Percentiles rank a stretch among this genome's conserved stretches.
Evolutionary conservation across 306 rosid species (phyloP).

Genomic region (Vachellia collinsii): DNA sequence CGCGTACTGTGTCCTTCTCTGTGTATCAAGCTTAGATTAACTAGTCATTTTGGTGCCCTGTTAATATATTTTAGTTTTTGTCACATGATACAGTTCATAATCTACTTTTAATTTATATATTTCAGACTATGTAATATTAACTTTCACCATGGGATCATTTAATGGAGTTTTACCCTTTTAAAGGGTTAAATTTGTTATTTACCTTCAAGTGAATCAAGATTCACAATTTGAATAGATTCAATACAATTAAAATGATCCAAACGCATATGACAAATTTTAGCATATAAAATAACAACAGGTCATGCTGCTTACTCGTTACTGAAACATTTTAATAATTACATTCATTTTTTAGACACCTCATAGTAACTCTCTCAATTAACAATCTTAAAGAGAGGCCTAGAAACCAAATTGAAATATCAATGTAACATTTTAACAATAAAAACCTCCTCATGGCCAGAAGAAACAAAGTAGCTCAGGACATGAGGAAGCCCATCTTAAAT

Average conservation of each 20-base stretch:
- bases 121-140: neutral
- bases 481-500: neutral
- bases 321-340: too few relatives aligned
- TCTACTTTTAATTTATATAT: neutral
- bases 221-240: neutral
- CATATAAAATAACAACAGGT: too few relatives aligned
- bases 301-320: too few relatives aligned
- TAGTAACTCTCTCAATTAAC: too few relatives aligned
- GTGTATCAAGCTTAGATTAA: neutral
- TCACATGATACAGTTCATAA: neutral
- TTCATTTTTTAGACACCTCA: too few relatives aligned
- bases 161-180: neutral
- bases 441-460: neutral
- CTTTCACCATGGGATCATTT: neutral
- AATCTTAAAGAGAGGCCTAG: neutral
- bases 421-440: neutral
- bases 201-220: neutral
- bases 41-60: neutral
- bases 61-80: neutral
- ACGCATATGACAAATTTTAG: too few relatives aligned
- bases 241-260: neutral
- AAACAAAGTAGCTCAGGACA: constrained; percentile 4
- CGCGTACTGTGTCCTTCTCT: neutral
- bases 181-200: neutral
- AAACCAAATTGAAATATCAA: neutral